Evolutionary conservation across 129 eudicot species (phyloP).

Genomic region (Flaveria bidentis): DNA sequence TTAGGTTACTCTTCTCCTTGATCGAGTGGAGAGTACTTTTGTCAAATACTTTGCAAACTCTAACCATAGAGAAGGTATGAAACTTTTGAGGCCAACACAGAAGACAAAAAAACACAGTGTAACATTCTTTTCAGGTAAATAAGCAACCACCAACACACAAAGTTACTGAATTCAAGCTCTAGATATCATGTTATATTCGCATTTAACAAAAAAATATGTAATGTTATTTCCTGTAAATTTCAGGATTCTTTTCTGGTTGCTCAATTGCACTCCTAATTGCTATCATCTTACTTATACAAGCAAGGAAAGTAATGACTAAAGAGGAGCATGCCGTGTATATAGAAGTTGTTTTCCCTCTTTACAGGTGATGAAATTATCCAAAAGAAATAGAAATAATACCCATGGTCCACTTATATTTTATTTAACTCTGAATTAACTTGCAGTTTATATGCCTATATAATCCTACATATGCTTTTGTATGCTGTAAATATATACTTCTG

Average conservation of each 20-base stretch:
- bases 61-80: constrained; percentile 82
- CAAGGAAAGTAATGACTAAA: constrained; percentile 46
- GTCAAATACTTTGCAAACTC: constrained; percentile 62
- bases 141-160: constrained; percentile 6
- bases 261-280: constrained; percentile 66
- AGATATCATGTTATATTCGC: constrained; percentile 6
- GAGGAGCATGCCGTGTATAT: constrained; percentile 48
- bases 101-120: constrained; percentile 67
- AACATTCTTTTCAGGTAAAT: constrained; percentile 74
- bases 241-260: constrained; percentile 87
- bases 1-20: constrained; percentile 62
- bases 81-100: constrained; percentile 56
- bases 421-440: constrained; percentile 38
- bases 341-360: constrained; percentile 71
- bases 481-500: constrained; percentile 78
- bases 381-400: constrained; percentile 13
- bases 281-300: constrained; percentile 55
- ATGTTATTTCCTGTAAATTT: constrained; percentile 13
- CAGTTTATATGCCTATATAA: constrained; percentile 68
- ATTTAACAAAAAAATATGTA: neutral
- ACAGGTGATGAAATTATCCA: constrained; percentile 49
- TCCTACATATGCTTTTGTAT: constrained; percentile 77
- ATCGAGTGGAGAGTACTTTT: constrained; percentile 66
- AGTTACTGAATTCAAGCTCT: constrained; percentile 7
- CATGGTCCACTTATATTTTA: constrained; percentile 11